These are phyloP conservation scores for Amauroascus niger DNA, from an alignment of 2,329 filamentous ascomycete species.

Conservation along the genomic window DNA sequence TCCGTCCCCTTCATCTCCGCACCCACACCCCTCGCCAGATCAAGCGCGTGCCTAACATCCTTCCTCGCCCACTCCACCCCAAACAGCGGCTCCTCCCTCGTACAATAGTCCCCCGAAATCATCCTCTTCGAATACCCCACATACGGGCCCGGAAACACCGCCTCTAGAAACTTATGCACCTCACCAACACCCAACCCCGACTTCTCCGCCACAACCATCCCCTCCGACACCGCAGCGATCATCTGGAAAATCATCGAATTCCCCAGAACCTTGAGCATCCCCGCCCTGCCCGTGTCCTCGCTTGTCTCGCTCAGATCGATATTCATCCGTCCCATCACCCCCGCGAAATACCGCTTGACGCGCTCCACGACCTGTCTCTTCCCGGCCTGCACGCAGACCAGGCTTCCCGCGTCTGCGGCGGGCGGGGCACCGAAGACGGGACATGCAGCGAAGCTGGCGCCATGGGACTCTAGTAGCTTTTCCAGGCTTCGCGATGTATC, in stretches of 20 bases:
- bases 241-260: slow-evolving; percentile 82
- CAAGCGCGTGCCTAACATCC: slow-evolving; percentile 65
- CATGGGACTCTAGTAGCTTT: slow-evolving; percentile 46
- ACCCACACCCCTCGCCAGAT: slow-evolving; percentile 54
- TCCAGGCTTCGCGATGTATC: slow-evolving; percentile 63
- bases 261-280: slow-evolving; percentile 69
- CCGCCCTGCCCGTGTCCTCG: slow-evolving; percentile 59
- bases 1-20: slow-evolving; percentile 55
- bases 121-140: slow-evolving; percentile 66
- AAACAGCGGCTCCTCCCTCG: slow-evolving; percentile 68
- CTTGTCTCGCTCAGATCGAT: slow-evolving; percentile 52
- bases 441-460: slow-evolving; percentile 65
- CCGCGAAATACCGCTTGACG: slow-evolving; percentile 60
- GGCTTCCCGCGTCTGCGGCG: slow-evolving; percentile 51
- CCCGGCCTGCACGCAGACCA: slow-evolving; percentile 66
- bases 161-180: slow-evolving; percentile 61
- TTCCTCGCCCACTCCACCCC: slow-evolving; percentile 73
- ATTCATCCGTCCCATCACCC: slow-evolving; percentile 58
- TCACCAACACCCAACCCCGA: slow-evolving; percentile 61
- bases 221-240: slow-evolving; percentile 69
- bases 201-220: slow-evolving; percentile 70
- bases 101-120: slow-evolving; percentile 64
- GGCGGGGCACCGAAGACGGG: slow-evolving; percentile 42
- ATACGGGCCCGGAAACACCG: slow-evolving; percentile 67
- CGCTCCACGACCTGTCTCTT: slow-evolving; percentile 50